These are phyloP conservation scores for Cynanchum wilfordii DNA, from an alignment of 257 asterid genomes.

Conservation along the genomic window DNA sequence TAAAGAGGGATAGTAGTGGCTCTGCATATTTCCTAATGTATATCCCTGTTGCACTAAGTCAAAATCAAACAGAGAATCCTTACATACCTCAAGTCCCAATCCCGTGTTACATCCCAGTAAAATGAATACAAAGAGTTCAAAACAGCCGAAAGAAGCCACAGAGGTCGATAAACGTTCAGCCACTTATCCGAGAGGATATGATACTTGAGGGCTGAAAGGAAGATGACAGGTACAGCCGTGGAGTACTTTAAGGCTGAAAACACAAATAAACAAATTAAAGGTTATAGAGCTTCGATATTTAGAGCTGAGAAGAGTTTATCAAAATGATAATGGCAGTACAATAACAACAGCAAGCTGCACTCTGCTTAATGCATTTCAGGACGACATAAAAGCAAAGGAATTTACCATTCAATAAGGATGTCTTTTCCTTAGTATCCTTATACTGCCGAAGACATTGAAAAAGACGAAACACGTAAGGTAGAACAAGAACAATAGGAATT, in stretches of 20 bases:
- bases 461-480: constrained; percentile 88
- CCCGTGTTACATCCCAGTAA: constrained; percentile 92
- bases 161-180: constrained; percentile 67
- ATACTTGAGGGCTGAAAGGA: constrained; percentile 91
- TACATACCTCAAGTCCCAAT: constrained; percentile 93
- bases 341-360: neutral
- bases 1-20: neutral
- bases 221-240: constrained; percentile 91
- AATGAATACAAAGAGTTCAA: constrained; percentile 85
- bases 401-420: constrained; percentile 78
- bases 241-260: constrained; percentile 90
- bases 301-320: neutral
- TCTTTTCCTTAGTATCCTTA: constrained; percentile 83
- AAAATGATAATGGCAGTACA: neutral
- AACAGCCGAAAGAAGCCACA: constrained; percentile 88
- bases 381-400: constrained; percentile 15
- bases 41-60: neutral
- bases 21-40: neutral
- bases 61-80: neutral
- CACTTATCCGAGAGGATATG: constrained; percentile 80
- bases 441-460: constrained; percentile 98
- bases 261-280: neutral
- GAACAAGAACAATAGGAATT: constrained; percentile 79
- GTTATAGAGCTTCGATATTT: neutral
- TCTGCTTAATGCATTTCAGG: neutral